A percentile compares a stretch with the other conserved stretches of the same genome.
These are phyloP conservation scores for Osmozyma mogii DNA, from an alignment of 805 yeast genomes.

Conservation along the genomic window DNA sequence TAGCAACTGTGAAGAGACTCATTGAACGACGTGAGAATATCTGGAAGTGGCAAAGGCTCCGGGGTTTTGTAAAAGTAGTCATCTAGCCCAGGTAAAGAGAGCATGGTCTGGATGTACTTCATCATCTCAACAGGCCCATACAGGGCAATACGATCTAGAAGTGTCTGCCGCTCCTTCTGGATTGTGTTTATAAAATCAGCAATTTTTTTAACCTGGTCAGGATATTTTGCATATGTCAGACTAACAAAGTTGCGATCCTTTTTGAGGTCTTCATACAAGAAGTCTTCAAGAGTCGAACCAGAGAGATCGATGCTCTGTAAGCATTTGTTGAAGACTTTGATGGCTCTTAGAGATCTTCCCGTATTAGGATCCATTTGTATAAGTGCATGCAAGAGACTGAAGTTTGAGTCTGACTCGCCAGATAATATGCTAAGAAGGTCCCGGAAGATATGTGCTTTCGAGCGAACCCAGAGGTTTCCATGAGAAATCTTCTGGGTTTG, in stretches of 20 bases:
- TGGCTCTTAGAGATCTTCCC: too few species aligned
- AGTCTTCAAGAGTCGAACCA: neutral
- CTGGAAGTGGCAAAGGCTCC: slow-evolving; percentile 1
- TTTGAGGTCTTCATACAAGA: neutral
- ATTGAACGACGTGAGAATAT: slow-evolving; percentile 9
- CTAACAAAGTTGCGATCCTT: neutral
- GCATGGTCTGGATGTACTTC: neutral
- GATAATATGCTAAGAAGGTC: slow-evolving; percentile 12
- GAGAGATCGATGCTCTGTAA: neutral
- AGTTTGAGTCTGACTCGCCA: slow-evolving; percentile 24
- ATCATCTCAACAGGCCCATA: neutral
- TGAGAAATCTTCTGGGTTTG: slow-evolving; percentile 8
- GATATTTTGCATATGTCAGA: neutral
- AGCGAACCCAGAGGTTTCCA: slow-evolving; percentile 10
- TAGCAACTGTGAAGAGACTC: slow-evolving; percentile 11
- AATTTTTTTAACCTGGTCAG: neutral
- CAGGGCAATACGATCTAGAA: neutral
- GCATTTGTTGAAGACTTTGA: neutral
- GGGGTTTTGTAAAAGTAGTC: neutral
- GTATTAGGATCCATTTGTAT: slow-evolving; percentile 17
- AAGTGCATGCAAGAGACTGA: slow-evolving; percentile 23
- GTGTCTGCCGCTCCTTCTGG: neutral
- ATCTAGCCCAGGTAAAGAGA: neutral
- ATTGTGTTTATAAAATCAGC: neutral
- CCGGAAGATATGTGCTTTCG: slow-evolving; percentile 7